A percentile compares a stretch with the other conserved stretches of the same genome.
phyloP scores from a whole-genome alignment of 768 basidiomycete genomes.

The Boletus bicolor region DNA sequence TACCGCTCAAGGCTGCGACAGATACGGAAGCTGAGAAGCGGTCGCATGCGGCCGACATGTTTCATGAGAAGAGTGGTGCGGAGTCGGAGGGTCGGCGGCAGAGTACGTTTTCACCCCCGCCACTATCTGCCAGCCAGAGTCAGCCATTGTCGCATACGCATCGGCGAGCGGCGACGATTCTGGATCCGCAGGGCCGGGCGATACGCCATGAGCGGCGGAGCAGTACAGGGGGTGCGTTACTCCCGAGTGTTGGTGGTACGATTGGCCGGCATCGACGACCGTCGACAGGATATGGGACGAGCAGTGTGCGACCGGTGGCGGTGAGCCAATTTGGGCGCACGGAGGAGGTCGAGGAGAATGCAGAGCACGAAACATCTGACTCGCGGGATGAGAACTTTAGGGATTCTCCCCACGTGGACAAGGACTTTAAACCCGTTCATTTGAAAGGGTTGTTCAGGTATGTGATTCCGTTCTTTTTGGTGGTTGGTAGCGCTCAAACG shows the following conservation, averaged over 20 bases:
- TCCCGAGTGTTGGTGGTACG: constrained; percentile 47
- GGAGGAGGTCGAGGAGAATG: constrained; percentile 46
- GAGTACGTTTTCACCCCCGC: constrained; percentile 26
- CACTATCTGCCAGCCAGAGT: constrained; percentile 43
- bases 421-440: constrained; percentile 91
- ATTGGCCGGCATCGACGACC: constrained; percentile 69
- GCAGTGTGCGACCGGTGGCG: constrained; percentile 26
- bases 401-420: constrained; percentile 50
- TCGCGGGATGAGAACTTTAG: constrained; percentile 43
- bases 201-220: constrained; percentile 71
- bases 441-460: constrained; percentile 95
- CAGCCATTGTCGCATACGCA: constrained; percentile 61
- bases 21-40: constrained; percentile 36
- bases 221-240: constrained; percentile 66
- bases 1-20: constrained; percentile 37
- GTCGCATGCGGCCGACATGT: constrained; percentile 12
- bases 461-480: constrained; percentile 5
- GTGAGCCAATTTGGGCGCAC: constrained; percentile 52
- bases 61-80: constrained; percentile 19
- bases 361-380: constrained; percentile 38
- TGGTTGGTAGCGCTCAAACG: constrained; percentile 1
- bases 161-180: constrained; percentile 72
- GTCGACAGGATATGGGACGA: constrained; percentile 57
- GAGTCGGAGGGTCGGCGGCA: constrained; percentile 26
- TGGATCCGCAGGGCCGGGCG: constrained; percentile 65